Conservation (phyloP, 1,284 basidiomycete species). For the Pascua guehoae region DNA sequence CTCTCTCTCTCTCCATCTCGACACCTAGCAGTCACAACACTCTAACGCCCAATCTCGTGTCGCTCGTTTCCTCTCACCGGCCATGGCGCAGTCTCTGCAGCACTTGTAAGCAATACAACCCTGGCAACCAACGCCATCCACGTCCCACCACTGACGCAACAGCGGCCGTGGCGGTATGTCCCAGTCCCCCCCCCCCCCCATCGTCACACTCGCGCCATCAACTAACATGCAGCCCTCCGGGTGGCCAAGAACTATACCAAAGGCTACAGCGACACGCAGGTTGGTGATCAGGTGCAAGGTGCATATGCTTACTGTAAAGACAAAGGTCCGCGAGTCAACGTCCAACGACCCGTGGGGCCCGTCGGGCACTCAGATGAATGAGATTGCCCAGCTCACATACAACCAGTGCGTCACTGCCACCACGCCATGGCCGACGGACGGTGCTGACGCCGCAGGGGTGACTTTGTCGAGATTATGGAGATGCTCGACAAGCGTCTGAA, state of each 20-base stretch:
- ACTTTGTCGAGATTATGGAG: constrained; percentile 99
- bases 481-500: constrained; percentile 99
- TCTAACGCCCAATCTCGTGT: not conserved
- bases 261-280: constrained; percentile 72
- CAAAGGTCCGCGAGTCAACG: constrained; percentile 97
- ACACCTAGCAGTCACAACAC: not conserved
- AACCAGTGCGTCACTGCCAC: constrained; percentile 93
- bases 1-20: not conserved
- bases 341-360: constrained; percentile 99
- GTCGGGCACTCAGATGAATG: constrained; percentile 98
- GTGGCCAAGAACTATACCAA: constrained; percentile 94
- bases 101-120: constrained; percentile 44
- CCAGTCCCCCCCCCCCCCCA: not conserved
- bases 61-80: not conserved
- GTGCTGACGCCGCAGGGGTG: constrained; percentile 60
- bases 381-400: constrained; percentile 94
- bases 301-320: constrained; percentile 52
- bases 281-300: constrained; percentile 15
- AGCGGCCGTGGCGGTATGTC: constrained; percentile 46
- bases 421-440: not conserved
- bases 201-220: not conserved
- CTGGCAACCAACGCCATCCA: not conserved
- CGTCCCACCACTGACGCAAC: constrained; percentile 18
- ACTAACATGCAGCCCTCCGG: constrained; percentile 58
- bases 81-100: constrained; percentile 42